Evolutionary conservation across 164 flowering plant genomes (phyloP), one percentile per base, ranked within the genome.

Genomic region (Stephania yunnanensis): DNA sequence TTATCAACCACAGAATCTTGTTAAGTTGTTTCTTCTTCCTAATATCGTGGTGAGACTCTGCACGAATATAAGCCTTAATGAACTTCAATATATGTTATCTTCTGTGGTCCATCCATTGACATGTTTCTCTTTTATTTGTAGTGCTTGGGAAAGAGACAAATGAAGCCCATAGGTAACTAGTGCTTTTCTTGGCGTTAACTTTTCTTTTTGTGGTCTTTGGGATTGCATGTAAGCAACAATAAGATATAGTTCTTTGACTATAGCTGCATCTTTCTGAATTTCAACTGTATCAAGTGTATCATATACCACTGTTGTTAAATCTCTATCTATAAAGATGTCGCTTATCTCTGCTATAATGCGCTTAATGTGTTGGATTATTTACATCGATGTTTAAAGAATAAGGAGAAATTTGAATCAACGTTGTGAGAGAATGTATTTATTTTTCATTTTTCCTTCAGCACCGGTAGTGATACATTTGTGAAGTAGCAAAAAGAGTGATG

Each of bases 1-100:
- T 71, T 96, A 96, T 83, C 96, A 92, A 71, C 98, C 98, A 13
- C 97, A 92, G 84, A 82, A 89, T 86, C 98, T 96, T 72, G 97
- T 92, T 75, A 94, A 91, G 86, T 84, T 96, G 79, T 96, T 96
- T 88, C 92, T 94, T 80, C 89, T 87, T 46, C 98, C 97, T 15
- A 83, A 87, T 82, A 81, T 86, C 10, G 81, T 88, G 99, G 99
- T 96, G 86, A 78, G 46, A 15, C 10, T 72, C 31, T 22, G n/a
- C n/a, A 25, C 15, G 17, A 42, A 52, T 48, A 22, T n/a, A 53
- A 73, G n/a, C 11, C 55, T 52, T 58, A 68, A 17, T 73, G 42
- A 36, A 36, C 42, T 36, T 36, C 42, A 36, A 36, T 36, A 36
- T 66, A 65, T 30, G 6, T 64, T 58, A 46, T 71, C 45, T 78